Evolutionary conservation across 495 filamentous ascomycete species (phyloP).

Genomic region (Penicillium manginii): DNA sequence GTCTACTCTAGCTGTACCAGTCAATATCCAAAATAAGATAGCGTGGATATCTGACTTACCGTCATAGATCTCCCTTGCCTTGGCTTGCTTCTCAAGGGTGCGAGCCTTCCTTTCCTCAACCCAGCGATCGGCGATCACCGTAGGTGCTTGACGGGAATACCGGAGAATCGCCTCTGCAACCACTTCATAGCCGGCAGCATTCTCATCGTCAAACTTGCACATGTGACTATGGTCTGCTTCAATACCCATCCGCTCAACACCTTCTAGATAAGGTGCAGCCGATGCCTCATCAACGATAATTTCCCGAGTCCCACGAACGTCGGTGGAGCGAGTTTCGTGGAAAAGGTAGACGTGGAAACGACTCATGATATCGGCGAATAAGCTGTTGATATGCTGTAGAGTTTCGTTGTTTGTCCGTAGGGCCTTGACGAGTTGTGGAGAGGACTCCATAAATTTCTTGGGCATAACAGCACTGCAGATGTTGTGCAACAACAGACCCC

Average conservation of each 20-base stretch:
- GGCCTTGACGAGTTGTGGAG: constrained; percentile 69
- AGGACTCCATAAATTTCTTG: constrained; percentile 69
- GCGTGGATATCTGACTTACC: constrained; percentile 22
- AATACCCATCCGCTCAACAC: constrained; percentile 76
- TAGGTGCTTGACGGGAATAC: constrained; percentile 65
- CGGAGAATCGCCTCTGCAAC: constrained; percentile 72
- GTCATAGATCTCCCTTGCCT: constrained; percentile 42
- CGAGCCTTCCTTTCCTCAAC: constrained; percentile 62
- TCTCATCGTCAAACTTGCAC: constrained; percentile 80
- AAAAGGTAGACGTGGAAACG: constrained; percentile 75
- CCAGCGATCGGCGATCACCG: constrained; percentile 64
- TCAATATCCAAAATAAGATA: constrained; percentile 15
- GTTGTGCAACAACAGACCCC: constrained; percentile 73
- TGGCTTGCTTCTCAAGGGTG: constrained; percentile 41
- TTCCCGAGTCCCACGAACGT: constrained; percentile 62
- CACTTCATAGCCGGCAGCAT: constrained; percentile 73
- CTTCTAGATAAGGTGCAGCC: constrained; percentile 72
- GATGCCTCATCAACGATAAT: constrained; percentile 76
- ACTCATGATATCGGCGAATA: constrained; percentile 73
- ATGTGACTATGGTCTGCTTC: constrained; percentile 85
- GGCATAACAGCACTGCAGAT: constrained; percentile 74
- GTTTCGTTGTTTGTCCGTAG: constrained; percentile 80
- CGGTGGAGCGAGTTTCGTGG: constrained; percentile 70
- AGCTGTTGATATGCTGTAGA: constrained; percentile 76
- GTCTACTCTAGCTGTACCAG: constrained; percentile 23